Conservation (phyloP, 495 filamentous ascomycete genomes). For the Penicillium paxilli region DNA sequence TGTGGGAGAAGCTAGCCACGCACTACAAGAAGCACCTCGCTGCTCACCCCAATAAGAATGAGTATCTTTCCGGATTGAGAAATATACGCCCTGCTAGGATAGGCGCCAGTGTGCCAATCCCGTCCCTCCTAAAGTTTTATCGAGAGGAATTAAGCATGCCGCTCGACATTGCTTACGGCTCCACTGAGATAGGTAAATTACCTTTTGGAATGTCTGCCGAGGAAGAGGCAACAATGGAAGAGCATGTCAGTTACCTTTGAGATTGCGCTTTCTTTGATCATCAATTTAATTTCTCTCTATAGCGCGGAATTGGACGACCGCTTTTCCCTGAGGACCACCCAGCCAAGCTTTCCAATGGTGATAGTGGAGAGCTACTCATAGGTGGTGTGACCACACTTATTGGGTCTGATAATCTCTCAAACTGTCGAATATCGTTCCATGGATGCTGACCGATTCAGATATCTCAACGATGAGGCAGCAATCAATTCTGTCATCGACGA, state of each 20-base stretch:
- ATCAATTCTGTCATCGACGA: background rate
- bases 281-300: too few relatives aligned
- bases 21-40: background rate
- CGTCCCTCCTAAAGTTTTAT: background rate
- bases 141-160: background rate
- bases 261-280: too few relatives aligned
- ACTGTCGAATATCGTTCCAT: too few relatives aligned
- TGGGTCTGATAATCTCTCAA: background rate
- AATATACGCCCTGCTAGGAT: background rate
- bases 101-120: background rate
- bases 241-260: too few relatives aligned
- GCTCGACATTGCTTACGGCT: background rate
- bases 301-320: too few relatives aligned
- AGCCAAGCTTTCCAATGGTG: slow-evolving; percentile 1
- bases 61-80: background rate
- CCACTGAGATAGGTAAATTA: too few relatives aligned
- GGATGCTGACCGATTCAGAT: too few relatives aligned
- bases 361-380: background rate
- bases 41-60: background rate
- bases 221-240: too few relatives aligned
- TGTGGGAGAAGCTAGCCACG: background rate
- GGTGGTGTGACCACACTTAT: background rate
- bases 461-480: background rate
- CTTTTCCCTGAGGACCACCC: background rate
- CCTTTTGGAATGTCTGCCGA: too few relatives aligned